A percentile compares a stretch with the other conserved stretches of the same genome.
phyloP scores from a whole-genome alignment of 257 asterid species.

The Dorcoceras hygrometricum region DNA sequence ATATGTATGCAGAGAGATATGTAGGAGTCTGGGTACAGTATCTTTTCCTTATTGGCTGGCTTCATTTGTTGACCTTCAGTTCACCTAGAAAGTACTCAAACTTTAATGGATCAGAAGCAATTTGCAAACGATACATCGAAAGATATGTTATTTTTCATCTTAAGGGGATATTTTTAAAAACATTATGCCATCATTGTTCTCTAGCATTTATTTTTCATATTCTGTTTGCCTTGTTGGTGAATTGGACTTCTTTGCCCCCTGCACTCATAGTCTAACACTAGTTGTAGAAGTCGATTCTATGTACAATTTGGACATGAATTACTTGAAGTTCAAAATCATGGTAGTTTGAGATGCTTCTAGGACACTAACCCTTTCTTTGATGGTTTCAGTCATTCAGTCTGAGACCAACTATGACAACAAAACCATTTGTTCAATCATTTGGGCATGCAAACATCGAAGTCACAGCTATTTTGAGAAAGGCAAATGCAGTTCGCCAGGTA shows the following conservation, averaged over 20 bases:
- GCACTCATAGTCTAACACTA: background rate
- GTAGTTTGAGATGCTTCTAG: background rate
- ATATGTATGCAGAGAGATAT: background rate
- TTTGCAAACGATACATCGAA: background rate
- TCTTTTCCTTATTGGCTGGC: slow-evolving; percentile 12
- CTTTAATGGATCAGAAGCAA: background rate
- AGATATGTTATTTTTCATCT: background rate
- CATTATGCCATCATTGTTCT: too few species aligned
- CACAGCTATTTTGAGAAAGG: slow-evolving; percentile 80
- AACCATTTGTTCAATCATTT: slow-evolving; percentile 41
- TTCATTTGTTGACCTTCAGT: slow-evolving; percentile 16
- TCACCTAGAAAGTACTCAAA: slow-evolving; percentile 8
- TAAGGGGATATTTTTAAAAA: background rate
- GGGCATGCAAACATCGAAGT: slow-evolving; percentile 58
- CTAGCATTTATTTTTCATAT: background rate
- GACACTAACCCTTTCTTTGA: slow-evolving; percentile 10
- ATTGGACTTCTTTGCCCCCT: background rate
- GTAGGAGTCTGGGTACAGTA: slow-evolving; percentile 9
- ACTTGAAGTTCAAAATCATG: background rate
- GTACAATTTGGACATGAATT: background rate
- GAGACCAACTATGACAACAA: slow-evolving; percentile 60
- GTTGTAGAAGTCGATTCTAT: background rate
- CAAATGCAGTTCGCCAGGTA: slow-evolving; percentile 92
- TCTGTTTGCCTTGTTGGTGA: background rate
- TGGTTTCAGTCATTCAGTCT: slow-evolving; percentile 73